Conservation (phyloP, 306 rosid genomes). For the Trichosanthes cucumerina region DNA sequence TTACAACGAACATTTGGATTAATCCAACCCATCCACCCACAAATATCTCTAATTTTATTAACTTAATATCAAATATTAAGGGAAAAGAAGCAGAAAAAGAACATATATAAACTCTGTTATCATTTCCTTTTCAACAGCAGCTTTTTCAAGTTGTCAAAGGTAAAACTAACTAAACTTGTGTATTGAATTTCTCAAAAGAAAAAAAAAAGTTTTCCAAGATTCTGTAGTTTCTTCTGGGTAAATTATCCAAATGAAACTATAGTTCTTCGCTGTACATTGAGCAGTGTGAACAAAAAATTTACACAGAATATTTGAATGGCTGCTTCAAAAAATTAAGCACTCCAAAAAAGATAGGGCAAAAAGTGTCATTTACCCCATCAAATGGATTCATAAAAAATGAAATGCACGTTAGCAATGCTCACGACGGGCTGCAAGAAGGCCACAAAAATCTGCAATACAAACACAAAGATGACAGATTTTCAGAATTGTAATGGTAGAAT, state of each 20-base stretch:
- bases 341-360: slow-evolving; percentile 4
- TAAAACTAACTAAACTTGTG: not conserved
- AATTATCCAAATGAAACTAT: not conserved
- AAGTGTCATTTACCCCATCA: not conserved
- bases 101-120: not conserved
- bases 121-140: not conserved
- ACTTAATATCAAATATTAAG: not conserved
- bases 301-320: not conserved
- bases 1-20: not conserved
- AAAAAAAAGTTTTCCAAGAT: not conserved
- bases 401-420: not conserved
- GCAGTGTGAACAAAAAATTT: not conserved
- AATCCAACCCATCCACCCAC: not conserved
- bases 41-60: not conserved
- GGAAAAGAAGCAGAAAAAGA: not conserved
- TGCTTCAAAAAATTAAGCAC: slow-evolving; percentile 8
- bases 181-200: not conserved
- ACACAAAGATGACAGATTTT: not conserved
- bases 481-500: not conserved
- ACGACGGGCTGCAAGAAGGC: not conserved
- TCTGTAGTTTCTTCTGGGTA: not conserved
- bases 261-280: slow-evolving; percentile 3
- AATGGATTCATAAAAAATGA: not conserved
- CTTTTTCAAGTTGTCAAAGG: not conserved
- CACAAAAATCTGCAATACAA: not conserved